These are phyloP conservation scores for Eucalyptus marginata DNA, from an alignment of 345 rosid species.

Conservation along the genomic window DNA sequence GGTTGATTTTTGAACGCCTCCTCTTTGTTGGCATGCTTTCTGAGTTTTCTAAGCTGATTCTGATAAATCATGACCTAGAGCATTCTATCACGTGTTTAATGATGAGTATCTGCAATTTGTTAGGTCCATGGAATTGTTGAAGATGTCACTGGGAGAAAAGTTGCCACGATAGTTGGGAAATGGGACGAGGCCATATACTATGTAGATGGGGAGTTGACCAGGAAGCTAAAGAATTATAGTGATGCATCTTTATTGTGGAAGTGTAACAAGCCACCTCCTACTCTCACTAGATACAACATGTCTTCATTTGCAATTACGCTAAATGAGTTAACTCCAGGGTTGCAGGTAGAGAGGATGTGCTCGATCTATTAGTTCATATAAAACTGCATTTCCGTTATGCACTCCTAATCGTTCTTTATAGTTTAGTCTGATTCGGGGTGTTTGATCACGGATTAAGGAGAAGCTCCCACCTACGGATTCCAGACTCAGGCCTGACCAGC, in stretches of 20 bases:
- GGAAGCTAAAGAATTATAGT: slow-evolving; percentile 45
- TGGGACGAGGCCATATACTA: slow-evolving; percentile 91
- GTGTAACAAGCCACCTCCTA: slow-evolving; percentile 61
- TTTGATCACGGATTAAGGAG: slow-evolving; percentile 82
- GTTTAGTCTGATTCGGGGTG: slow-evolving; percentile 42
- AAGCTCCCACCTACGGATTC: slow-evolving; percentile 97
- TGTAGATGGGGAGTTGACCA: slow-evolving; percentile 23
- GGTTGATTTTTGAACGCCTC: background rate
- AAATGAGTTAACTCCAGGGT: slow-evolving; percentile 88
- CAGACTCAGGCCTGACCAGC: slow-evolving; percentile 92
- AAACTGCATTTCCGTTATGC: slow-evolving; percentile 1
- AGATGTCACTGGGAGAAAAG: slow-evolving; percentile 50
- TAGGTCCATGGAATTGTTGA: slow-evolving; percentile 92
- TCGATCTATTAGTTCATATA: slow-evolving; percentile 4
- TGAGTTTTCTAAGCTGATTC: background rate
- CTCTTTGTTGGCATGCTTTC: background rate
- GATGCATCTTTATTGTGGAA: slow-evolving; percentile 69
- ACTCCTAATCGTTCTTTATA: slow-evolving; percentile 34
- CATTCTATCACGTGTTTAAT: background rate
- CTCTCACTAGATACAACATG: slow-evolving; percentile 84
- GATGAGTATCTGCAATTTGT: background rate
- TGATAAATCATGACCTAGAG: background rate
- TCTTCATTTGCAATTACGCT: slow-evolving; percentile 88
- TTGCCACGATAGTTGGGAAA: slow-evolving; percentile 78
- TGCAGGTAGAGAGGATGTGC: slow-evolving; percentile 56